Conservation (phyloP, 495 filamentous ascomycete genomes). For the Trichoderma virens region DNA sequence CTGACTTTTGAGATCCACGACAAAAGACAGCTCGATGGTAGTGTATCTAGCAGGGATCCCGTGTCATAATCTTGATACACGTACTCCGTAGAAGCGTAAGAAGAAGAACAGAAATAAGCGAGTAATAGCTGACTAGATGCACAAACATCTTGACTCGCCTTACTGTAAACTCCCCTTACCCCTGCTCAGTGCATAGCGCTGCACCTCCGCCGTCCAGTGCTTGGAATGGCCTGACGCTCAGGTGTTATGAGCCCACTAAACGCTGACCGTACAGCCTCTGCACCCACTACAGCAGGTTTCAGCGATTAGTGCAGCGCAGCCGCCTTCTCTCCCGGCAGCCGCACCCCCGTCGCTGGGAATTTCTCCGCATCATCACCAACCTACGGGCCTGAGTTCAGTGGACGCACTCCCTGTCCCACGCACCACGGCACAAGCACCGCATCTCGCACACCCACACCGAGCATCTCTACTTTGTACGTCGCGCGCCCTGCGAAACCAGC, state of each 20-base stretch:
- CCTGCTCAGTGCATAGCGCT: slow-evolving; percentile 5
- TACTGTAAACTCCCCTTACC: neutral
- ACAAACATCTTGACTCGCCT: too few species aligned
- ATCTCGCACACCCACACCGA: slow-evolving; percentile 7
- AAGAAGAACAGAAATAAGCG: too few species aligned
- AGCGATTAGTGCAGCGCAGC: neutral
- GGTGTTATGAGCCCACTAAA: neutral
- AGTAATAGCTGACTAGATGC: too few species aligned
- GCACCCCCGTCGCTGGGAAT: neutral
- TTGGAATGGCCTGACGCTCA: neutral
- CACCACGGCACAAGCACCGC: neutral
- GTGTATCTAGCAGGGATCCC: too few species aligned
- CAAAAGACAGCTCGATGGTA: too few species aligned
- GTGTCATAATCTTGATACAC: too few species aligned
- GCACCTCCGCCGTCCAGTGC: neutral
- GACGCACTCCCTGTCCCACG: slow-evolving; percentile 4
- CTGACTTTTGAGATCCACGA: too few species aligned
- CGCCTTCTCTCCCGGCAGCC: too few species aligned
- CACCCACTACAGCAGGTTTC: neutral
- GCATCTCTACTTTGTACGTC: neutral
- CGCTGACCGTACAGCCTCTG: neutral
- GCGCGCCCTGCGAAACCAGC: neutral
- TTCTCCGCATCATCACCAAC: neutral
- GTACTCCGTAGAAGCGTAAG: too few species aligned
- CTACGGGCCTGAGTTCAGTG: neutral